Percentiles rank a stretch among this genome's conserved stretches.
Conservation (phyloP, 2,329 filamentous ascomycete species). For the Ilyonectria robusta region DNA sequence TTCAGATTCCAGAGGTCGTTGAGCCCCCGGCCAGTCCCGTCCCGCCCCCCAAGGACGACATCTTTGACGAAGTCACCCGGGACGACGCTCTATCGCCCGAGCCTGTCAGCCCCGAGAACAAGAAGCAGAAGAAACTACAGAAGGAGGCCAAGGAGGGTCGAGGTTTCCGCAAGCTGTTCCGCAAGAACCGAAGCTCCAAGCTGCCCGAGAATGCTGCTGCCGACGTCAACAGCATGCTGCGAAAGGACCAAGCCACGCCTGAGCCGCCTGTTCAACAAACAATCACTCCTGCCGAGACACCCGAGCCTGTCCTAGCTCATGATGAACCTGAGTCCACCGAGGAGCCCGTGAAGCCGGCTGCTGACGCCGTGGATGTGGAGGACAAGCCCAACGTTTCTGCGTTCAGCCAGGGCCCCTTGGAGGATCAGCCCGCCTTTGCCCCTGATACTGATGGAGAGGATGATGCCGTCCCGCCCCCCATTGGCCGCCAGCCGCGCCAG, state of each 20-base stretch:
- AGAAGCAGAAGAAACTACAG: constrained; percentile 66
- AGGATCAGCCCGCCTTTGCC: constrained; percentile 88
- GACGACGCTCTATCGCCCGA: constrained; percentile 44
- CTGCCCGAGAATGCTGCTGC: constrained; percentile 66
- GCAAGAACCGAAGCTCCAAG: constrained; percentile 73
- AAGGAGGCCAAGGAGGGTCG: constrained; percentile 64
- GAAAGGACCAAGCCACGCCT: constrained; percentile 51
- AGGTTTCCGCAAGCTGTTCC: constrained; percentile 77
- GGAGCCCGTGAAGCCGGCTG: constrained; percentile 16
- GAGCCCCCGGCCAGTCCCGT: constrained; percentile 34
- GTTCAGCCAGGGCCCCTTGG: constrained; percentile 91
- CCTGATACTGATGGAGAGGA: constrained; percentile 71
- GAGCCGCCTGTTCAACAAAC: constrained; percentile 44
- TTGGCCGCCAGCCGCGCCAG: constrained; percentile 58
- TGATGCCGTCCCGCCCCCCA: constrained; percentile 67
- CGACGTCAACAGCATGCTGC: constrained; percentile 67
- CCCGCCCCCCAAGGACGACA: constrained; percentile 47
- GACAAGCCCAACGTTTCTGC: constrained; percentile 55
- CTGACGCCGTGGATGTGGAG: constrained; percentile 42
- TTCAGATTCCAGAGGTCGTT: constrained; percentile 20
- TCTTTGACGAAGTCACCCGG: constrained; percentile 39
- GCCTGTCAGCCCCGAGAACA: constrained; percentile 59
- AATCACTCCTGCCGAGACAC: constrained; percentile 45
- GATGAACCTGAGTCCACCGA: constrained; percentile 1
- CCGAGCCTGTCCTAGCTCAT: constrained; percentile 48